Conservation (phyloP, 2,329 filamentous ascomycete genomes). For the Fusarium lateritium region DNA sequence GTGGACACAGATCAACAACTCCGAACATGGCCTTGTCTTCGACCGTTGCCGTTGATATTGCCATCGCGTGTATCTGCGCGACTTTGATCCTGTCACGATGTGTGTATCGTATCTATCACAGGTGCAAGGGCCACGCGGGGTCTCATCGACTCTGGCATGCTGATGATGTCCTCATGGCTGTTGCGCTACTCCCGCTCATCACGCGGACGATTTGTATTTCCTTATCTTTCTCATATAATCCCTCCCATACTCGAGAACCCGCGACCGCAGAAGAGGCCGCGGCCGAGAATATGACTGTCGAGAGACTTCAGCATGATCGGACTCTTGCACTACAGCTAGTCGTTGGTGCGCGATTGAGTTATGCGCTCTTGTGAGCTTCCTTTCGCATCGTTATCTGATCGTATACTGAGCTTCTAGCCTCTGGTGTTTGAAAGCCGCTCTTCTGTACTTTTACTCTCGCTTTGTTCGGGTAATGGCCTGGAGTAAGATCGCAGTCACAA, state of each 20-base stretch:
- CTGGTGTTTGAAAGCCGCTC: slow-evolving; percentile 48
- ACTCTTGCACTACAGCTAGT: slow-evolving; percentile 41
- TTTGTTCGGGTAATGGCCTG: slow-evolving; percentile 40
- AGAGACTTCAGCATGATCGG: slow-evolving; percentile 31
- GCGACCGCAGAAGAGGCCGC: slow-evolving; percentile 28
- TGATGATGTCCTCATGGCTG: slow-evolving; percentile 50
- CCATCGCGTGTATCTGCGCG: slow-evolving; percentile 44
- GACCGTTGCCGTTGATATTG: slow-evolving; percentile 44
- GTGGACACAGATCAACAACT: background rate
- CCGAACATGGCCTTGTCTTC: slow-evolving; percentile 30
- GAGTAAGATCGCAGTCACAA: slow-evolving; percentile 34
- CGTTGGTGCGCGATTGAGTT: slow-evolving; percentile 44
- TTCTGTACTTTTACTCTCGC: slow-evolving; percentile 50
- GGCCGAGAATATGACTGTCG: slow-evolving; percentile 15
- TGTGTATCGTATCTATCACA: slow-evolving; percentile 43
- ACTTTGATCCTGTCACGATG: slow-evolving; percentile 47
- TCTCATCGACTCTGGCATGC: slow-evolving; percentile 50
- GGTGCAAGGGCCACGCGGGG: slow-evolving; percentile 42
- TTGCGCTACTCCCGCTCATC: slow-evolving; percentile 48
- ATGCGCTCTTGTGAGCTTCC: slow-evolving; percentile 39
- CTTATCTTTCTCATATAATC: slow-evolving; percentile 45
- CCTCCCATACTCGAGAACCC: slow-evolving; percentile 25
- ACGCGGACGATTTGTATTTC: slow-evolving; percentile 44
- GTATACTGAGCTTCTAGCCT: slow-evolving; percentile 30
- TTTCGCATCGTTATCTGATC: too few species aligned